Base-by-base conservation (phyloP, 176 grass and related monocot species). In the Tillandsia fasciculata region DNA sequence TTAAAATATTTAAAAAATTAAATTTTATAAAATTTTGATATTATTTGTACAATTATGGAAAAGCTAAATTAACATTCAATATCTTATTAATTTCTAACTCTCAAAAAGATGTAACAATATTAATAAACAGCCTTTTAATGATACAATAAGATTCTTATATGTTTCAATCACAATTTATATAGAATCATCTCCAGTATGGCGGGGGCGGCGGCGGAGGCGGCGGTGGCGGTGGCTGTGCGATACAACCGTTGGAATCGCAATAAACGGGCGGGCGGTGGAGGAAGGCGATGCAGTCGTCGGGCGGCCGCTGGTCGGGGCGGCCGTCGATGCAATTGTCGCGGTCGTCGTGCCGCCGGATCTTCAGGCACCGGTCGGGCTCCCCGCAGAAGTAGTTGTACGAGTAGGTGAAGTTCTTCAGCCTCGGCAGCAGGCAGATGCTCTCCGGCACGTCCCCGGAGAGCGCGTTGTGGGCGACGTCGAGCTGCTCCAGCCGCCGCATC, bases 391-490 rank as follows among this genome's bases (percentile, higher is more conserved):
- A 96, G 81, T 96, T 92, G 75, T 86, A 22, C 8, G 92, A 84
- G 85, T 84, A 91, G 26, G 92, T 96, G 84, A 96, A 83, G 78
- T 96, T 96, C 78, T 87, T 83, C 49, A 96, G 82, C 51, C 75
- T 61, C 1, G 88, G 85, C 64, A 96, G 77, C 71, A 70, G 76
- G 56, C 92, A 96, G 69, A 96, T 80, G 65, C 15, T 52, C 78
- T 75, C 76, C 0, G 88, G 88, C 64, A 96, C 79, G 72, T 91
- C 88, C 6, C 92, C 92, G 10, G 88, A 66, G 51, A 96, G 79
- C 63, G 12, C 65, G 83, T 96, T 96, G 77, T 96, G 76, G 5
- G 83, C 83, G 67, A 96, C 69, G 82, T 96, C 59, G 70, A 96
- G 86, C 81, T 86, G 83, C 82, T 96, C 86, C 20, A 96, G 85